Conservation (phyloP, 345 rosid genomes). For the Aquilaria sinensis region DNA sequence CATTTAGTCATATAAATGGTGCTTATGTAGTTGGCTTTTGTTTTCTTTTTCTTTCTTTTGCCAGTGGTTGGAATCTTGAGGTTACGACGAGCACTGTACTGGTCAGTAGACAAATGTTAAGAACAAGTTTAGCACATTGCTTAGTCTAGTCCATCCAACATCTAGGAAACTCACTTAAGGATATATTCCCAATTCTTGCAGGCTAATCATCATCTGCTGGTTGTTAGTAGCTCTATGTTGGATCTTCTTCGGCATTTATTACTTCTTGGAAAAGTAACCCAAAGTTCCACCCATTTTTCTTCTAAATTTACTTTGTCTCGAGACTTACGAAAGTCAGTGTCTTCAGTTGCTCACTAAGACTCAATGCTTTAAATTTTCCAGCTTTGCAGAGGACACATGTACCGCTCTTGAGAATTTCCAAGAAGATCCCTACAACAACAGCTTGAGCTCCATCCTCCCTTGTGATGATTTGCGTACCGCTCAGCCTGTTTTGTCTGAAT, state of each 20-base stretch:
- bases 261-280: constrained; percentile 48
- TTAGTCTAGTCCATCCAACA: not conserved
- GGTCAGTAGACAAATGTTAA: constrained; percentile 25
- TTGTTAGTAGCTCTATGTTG: constrained; percentile 53
- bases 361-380: constrained; percentile 12
- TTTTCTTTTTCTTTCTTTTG: constrained; percentile 8
- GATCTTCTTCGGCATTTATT: constrained; percentile 51
- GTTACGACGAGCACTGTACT: constrained; percentile 24
- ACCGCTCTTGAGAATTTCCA: constrained; percentile 51
- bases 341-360: not conserved
- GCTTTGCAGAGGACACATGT: constrained; percentile 58
- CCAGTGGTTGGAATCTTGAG: constrained; percentile 49
- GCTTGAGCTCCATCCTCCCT: constrained; percentile 62
- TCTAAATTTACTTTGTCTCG: not conserved
- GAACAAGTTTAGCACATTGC: not conserved
- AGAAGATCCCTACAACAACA: constrained; percentile 49
- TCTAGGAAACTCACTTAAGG: not conserved
- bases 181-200: constrained; percentile 12
- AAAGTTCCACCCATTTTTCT: not conserved
- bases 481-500: constrained; percentile 32
- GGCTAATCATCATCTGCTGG: constrained; percentile 57
- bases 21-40: not conserved
- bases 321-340: not conserved
- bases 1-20: not conserved
- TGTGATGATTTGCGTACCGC: constrained; percentile 52